Evolutionary conservation across 176 grass and related monocot species (phyloP).

Genomic region (Phoenix dactylifera): DNA sequence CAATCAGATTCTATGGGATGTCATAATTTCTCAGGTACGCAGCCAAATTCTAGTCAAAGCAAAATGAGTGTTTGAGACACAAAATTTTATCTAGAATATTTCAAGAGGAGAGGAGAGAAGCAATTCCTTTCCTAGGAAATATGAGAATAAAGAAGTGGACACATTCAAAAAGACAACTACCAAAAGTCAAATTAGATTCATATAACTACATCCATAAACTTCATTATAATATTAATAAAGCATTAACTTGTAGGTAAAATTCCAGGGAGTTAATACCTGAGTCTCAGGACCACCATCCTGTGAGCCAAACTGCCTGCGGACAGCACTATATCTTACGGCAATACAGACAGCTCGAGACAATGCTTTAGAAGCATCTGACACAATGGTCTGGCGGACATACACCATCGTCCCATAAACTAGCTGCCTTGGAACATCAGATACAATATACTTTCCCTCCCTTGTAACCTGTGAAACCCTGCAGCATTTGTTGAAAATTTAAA

Average conservation of each 20-base stretch:
- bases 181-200: no score
- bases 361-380: constrained; percentile 85
- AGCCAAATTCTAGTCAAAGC: no score
- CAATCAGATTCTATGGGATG: no score
- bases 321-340: constrained; percentile 79
- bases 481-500: constrained; percentile 5
- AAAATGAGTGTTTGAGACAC: no score
- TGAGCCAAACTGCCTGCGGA: constrained; percentile 85
- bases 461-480: constrained; percentile 95
- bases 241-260: no score
- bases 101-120: no score
- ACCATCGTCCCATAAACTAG: constrained; percentile 96
- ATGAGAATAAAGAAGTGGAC: no score
- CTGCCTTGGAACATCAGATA: constrained; percentile 90
- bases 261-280: constrained; percentile 33
- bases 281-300: constrained; percentile 70
- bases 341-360: constrained; percentile 89
- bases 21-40: no score
- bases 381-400: constrained; percentile 82
- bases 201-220: no score
- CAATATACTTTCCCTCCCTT: constrained; percentile 81
- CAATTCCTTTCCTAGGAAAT: no score
- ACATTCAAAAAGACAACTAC: no score
- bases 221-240: background rate
- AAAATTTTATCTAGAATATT: no score